Percentiles rank a stretch among this genome's conserved stretches.
Conservation (phyloP, 2,329 filamentous ascomycete genomes). For the Massarina eburnea region DNA sequence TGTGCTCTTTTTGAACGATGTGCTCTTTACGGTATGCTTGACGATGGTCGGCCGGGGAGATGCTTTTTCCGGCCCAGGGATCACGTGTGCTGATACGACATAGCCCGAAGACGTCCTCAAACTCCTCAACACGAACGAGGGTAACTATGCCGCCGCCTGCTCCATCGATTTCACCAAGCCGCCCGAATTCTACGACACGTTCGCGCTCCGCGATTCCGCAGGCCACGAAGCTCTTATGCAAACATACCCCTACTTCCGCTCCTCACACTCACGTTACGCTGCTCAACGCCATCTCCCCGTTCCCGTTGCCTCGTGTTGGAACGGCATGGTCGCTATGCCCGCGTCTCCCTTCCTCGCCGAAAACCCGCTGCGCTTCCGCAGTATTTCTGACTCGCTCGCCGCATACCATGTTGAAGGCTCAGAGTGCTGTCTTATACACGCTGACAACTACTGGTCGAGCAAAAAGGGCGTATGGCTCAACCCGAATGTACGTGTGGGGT, state of each 20-base stretch:
- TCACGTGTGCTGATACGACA: not conserved
- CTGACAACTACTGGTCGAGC: conserved; percentile 63
- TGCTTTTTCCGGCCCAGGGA: not conserved
- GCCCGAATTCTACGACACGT: conserved; percentile 63
- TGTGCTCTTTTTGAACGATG: conserved; percentile 65
- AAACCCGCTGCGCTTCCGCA: conserved; percentile 61
- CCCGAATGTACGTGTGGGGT: conserved; percentile 68
- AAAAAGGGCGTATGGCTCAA: conserved; percentile 66
- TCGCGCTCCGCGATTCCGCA: conserved; percentile 59
- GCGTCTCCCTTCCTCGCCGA: conserved; percentile 24
- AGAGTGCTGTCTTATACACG: conserved; percentile 77
- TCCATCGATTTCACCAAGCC: conserved; percentile 61
- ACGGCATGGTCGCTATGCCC: conserved; percentile 55
- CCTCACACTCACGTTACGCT: conserved; percentile 54
- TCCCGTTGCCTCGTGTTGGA: conserved; percentile 68
- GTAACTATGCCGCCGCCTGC: conserved; percentile 64
- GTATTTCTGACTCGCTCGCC: conserved; percentile 62
- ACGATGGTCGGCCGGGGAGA: not conserved
- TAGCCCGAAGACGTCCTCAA: conserved; percentile 59
- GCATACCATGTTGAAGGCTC: conserved; percentile 68
- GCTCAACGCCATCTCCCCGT: conserved; percentile 54
- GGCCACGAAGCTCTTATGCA: conserved; percentile 56
- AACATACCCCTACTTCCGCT: conserved; percentile 63
- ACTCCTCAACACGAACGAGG: conserved; percentile 59
- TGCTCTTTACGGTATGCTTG: conserved; percentile 58